These are phyloP conservation scores for Ganoderma lucidum DNA, from an alignment of 1,284 basidiomycete species.

Conservation along the genomic window DNA sequence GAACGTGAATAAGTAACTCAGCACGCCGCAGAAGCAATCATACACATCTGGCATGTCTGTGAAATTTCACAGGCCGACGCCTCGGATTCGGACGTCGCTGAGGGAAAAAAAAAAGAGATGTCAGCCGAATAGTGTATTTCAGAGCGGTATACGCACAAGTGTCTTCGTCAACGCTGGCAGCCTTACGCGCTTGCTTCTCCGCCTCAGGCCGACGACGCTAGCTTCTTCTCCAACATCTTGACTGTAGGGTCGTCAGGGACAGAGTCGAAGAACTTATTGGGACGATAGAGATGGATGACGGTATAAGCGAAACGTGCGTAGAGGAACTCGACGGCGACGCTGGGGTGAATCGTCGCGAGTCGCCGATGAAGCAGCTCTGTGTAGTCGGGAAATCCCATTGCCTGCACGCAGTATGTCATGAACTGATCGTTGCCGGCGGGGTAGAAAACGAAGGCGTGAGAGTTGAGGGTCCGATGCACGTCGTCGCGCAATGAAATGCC, in stretches of 20 bases:
- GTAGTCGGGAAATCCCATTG: neutral
- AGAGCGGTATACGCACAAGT: neutral
- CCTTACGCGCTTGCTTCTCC: neutral
- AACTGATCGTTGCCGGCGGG: neutral
- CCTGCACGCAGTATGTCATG: neutral
- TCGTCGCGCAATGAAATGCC: neutral
- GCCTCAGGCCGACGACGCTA: neutral
- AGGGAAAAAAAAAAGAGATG: neutral
- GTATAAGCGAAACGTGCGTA: slow-evolving; percentile 2
- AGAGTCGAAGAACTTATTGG: neutral
- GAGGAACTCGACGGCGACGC: neutral
- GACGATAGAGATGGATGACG: neutral
- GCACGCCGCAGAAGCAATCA: neutral
- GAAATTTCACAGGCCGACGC: neutral
- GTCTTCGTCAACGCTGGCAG: neutral
- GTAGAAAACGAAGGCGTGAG: neutral
- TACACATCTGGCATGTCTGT: neutral
- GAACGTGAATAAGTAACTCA: neutral
- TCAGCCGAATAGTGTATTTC: neutral
- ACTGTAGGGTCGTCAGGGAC: neutral
- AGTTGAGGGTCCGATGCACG: neutral
- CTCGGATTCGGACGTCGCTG: neutral
- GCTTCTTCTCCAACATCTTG: neutral
- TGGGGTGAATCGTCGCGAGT: neutral
- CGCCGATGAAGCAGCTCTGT: neutral